Evolutionary conservation across 2,329 filamentous ascomycete genomes (phyloP).

Genomic region (Tothia fuscella): DNA sequence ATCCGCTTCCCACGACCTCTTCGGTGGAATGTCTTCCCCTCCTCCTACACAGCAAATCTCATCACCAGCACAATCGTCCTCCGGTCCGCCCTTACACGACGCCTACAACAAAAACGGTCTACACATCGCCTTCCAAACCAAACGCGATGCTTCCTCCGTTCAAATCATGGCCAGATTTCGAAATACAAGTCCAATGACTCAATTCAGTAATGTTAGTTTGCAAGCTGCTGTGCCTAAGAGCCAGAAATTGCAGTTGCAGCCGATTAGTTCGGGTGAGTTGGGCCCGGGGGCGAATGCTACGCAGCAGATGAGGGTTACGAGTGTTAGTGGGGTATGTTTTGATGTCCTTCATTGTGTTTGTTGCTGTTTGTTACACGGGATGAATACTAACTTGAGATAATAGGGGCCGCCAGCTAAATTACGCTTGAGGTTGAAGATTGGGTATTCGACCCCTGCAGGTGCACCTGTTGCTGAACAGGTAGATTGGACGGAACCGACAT

Average conservation of each 20-base stretch:
- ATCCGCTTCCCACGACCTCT: conserved; percentile 27
- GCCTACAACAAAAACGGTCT: conserved; percentile 85
- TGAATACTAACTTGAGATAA: conserved; percentile 17
- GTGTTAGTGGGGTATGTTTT: conserved; percentile 74
- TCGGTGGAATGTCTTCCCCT: conserved; percentile 34
- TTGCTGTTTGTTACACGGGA: no score
- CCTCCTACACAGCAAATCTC: conserved; percentile 34
- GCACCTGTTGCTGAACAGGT: conserved; percentile 79
- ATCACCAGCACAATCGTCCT: conserved; percentile 20
- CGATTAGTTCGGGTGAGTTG: conserved; percentile 72
- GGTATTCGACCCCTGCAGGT: conserved; percentile 58
- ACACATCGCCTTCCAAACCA: conserved; percentile 67
- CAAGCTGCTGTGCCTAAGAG: conserved; percentile 95
- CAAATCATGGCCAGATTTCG: conserved; percentile 77
- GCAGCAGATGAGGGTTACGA: conserved; percentile 78
- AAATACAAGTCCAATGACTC: conserved; percentile 56
- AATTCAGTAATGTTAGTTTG: conserved; percentile 63
- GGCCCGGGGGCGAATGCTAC: conserved; percentile 69
- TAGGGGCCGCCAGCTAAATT: conserved; percentile 60
- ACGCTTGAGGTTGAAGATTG: conserved; percentile 73
- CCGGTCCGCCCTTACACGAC: conserved; percentile 45
- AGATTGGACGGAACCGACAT: conserved; percentile 77
- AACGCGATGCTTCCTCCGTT: conserved; percentile 68
- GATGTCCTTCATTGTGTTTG: no score
- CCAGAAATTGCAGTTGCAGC: conserved; percentile 84